phyloP scores from a whole-genome alignment of 257 asterid genomes.

The Ophiorrhiza pumila region DNA sequence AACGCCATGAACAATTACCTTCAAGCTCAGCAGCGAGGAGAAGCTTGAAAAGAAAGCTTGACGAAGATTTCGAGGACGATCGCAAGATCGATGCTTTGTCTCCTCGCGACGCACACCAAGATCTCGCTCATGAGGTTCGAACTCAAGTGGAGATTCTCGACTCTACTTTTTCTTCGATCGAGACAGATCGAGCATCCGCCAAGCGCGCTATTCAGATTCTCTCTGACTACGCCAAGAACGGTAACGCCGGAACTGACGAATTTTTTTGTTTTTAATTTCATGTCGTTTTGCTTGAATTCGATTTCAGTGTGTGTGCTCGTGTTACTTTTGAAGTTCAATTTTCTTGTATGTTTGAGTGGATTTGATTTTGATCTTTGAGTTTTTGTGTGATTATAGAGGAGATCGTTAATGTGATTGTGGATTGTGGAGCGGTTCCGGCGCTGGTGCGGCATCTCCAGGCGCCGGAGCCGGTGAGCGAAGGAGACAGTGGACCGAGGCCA shows the following conservation, averaged over 20 bases:
- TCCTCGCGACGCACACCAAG: conserved; percentile 50
- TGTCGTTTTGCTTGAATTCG: not conserved
- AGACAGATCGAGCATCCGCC: conserved; percentile 43
- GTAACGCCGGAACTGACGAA: conserved; percentile 16
- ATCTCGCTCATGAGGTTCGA: conserved; percentile 47
- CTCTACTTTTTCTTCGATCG: conserved; percentile 28
- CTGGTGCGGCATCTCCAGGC: conserved; percentile 78
- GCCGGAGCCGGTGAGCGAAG: conserved; percentile 44
- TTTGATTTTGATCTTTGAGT: conserved; percentile 27
- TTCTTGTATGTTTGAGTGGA: not conserved
- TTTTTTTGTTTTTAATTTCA: not conserved
- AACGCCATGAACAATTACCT: conserved; percentile 59
- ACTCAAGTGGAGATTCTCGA: conserved; percentile 37
- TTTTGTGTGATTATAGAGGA: conserved; percentile 67
- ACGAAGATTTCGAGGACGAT: conserved; percentile 55
- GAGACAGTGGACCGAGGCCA: conserved; percentile 40
- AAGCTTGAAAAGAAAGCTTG: conserved; percentile 83
- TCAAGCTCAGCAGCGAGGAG: conserved; percentile 45
- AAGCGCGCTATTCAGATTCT: conserved; percentile 42
- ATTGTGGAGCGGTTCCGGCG: conserved; percentile 84
- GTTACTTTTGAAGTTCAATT: not conserved
- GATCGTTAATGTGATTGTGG: conserved; percentile 76
- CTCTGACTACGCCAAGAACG: conserved; percentile 43
- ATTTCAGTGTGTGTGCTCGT: conserved; percentile 3
- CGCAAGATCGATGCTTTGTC: conserved; percentile 46